Evolutionary conservation across 805 yeast species (phyloP), one percentile per base, ranked within the genome.

Genomic region (Nakazawaea pomicola): DNA sequence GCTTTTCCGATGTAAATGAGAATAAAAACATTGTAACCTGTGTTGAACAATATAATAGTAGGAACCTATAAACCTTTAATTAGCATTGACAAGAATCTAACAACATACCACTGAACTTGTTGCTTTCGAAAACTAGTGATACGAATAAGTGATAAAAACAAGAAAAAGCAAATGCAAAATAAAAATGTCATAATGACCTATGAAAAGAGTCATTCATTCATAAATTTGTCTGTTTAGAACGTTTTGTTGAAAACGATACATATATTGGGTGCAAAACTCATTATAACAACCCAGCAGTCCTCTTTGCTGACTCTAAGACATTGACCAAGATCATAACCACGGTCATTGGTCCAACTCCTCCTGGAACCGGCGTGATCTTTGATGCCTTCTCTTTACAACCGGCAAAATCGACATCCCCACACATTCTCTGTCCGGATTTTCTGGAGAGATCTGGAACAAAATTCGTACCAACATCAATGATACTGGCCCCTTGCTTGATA

Each of bases 321-420:
- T 85, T 85, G 49, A 78, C 78, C 59, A 83, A 75, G 43, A 85
- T 67, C 78, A 81, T 80, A 20, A 93, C 93, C 34, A 85, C 91
- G 11, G 95, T 85, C 95, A 85, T 85, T 56, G 95, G 95, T 39
- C 95, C 95, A 49, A 85, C 95, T 50, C 95, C 95, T 58, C 95
- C 95, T 39, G 95, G 95, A 44, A 85, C 95, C 8, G 95, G 95
- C n/a, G 95, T 85, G 48, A 84, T 68, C 52, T 72, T 70, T 6
- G 80, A 68, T 4, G 89, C 80, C 48, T 68, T 74, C 29, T 65
- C 61, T 39, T 65, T 62, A 42, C 81, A 78, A 28, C 72, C 62
- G 36, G 70, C 78, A 49, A 70, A 83, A 43, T 83, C 87, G 43
- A 79, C 87, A 56, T 85, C 95, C 45, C 95, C 95, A 40, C 82